These are phyloP conservation scores for Chrysoporthe austroafricana DNA, from an alignment of 2,329 filamentous ascomycete species.

Conservation along the genomic window DNA sequence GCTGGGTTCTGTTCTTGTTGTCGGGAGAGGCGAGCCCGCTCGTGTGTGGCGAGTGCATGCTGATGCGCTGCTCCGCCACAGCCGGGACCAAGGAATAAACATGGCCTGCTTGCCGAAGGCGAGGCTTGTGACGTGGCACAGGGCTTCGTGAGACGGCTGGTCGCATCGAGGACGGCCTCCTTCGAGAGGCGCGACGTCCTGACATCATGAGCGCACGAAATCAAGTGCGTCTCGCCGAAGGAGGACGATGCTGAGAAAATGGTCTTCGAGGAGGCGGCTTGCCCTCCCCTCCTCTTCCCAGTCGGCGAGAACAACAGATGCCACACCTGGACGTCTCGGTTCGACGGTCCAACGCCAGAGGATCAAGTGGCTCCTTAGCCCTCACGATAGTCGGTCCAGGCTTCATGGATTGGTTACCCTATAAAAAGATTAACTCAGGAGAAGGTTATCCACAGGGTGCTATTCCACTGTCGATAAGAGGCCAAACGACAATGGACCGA, in stretches of 20 bases:
- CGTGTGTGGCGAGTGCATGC: slow-evolving; percentile 3
- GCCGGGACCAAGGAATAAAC: slow-evolving; percentile 28
- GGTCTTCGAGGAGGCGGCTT: too few species aligned
- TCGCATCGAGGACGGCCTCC: background rate
- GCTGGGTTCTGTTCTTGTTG: background rate
- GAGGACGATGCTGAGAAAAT: background rate
- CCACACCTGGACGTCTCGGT: too few species aligned
- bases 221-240: background rate
- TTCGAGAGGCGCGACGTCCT: background rate
- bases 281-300: too few species aligned
- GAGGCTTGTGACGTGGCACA: slow-evolving; percentile 53
- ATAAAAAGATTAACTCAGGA: too few species aligned
- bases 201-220: background rate
- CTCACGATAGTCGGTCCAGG: too few species aligned
- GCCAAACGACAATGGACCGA: too few species aligned
- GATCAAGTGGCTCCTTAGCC: too few species aligned
- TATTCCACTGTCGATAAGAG: background rate
- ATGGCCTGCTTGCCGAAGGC: slow-evolving; percentile 30
- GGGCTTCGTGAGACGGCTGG: slow-evolving; percentile 20
- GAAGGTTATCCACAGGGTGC: too few species aligned
- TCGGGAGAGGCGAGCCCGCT: background rate
- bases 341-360: too few species aligned
- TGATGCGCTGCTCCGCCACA: slow-evolving; percentile 45
- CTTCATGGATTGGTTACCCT: too few species aligned
- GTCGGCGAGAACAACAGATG: too few species aligned